Evolutionary conservation across 75 land plant species (phyloP).

Genomic region (Selaginella tamariscina): DNA sequence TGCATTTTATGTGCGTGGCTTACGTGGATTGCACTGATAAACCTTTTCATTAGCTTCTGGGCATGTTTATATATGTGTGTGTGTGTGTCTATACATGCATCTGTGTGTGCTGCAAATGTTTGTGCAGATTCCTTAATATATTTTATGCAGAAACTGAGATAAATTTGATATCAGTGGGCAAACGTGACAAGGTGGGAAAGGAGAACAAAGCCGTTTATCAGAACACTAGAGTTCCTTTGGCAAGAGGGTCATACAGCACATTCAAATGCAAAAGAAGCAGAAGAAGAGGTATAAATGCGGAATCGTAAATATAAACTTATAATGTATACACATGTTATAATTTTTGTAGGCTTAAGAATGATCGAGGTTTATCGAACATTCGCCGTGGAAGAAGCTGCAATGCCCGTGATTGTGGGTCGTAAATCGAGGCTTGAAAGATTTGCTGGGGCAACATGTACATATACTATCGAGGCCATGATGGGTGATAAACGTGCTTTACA

Average conservation of each 20-base stretch:
- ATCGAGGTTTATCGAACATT: constrained; percentile 75
- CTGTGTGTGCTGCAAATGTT: no score
- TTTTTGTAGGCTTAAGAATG: constrained; percentile 38
- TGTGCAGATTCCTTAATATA: background rate
- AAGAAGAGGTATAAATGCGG: constrained; percentile 52
- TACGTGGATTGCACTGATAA: no score
- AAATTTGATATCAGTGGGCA: constrained; percentile 48
- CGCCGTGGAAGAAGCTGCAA: constrained; percentile 90
- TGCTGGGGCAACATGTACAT: constrained; percentile 84
- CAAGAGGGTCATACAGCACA: constrained; percentile 99
- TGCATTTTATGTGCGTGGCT: no score
- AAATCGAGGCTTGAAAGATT: constrained; percentile 86
- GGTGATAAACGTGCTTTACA: constrained; percentile 92
- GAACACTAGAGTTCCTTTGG: constrained; percentile 97
- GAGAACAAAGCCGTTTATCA: constrained; percentile 94
- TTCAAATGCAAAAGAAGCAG: constrained; percentile 79
- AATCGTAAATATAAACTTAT: background rate
- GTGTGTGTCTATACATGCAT: no score
- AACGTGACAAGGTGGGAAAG: constrained; percentile 96
- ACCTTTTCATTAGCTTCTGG: no score
- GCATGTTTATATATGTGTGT: no score
- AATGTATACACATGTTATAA: background rate
- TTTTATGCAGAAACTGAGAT: background rate
- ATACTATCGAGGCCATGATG: constrained; percentile 99
- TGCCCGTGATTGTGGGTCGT: constrained; percentile 87